Conservation (phyloP, 164 flowering plant species). For the Vitis labrusca region DNA sequence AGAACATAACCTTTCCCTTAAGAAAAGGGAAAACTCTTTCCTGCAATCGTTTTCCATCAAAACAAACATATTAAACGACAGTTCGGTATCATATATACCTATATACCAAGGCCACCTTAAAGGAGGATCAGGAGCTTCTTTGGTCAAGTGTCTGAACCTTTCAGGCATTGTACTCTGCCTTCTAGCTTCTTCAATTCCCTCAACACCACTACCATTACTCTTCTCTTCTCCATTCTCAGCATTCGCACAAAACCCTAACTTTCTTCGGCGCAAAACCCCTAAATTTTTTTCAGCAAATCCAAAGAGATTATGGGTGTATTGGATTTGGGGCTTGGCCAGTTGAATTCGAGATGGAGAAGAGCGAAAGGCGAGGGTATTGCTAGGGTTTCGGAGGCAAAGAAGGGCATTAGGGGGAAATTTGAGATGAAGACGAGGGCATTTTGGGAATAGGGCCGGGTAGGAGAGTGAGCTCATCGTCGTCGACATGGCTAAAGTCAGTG, state of each 20-base stretch:
- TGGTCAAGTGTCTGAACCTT: constrained; percentile 60
- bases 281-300: constrained; percentile 5
- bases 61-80: no score
- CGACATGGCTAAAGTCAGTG: constrained; percentile 13
- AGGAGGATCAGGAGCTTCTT: constrained; percentile 75
- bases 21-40: no score
- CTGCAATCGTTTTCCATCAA: no score
- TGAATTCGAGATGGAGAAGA: constrained; percentile 9
- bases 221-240: constrained; percentile 24
- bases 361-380: constrained; percentile 6
- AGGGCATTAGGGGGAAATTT: constrained; percentile 6
- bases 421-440: background rate
- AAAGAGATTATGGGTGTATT: background rate
- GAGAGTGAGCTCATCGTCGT: constrained; percentile 10
- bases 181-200: constrained; percentile 44
- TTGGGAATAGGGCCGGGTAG: constrained; percentile 4
- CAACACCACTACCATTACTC: constrained; percentile 14
- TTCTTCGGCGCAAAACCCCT: constrained; percentile 9
- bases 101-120: constrained; percentile 80
- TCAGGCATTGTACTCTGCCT: constrained; percentile 70
- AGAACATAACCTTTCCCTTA: no score
- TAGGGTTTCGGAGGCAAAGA: background rate
- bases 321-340: background rate
- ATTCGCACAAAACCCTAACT: constrained; percentile 13
- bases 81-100: constrained; percentile 30